Evolutionary conservation across 2,329 filamentous ascomycete genomes (phyloP).

Genomic region (Metarhizium brunneum): DNA sequence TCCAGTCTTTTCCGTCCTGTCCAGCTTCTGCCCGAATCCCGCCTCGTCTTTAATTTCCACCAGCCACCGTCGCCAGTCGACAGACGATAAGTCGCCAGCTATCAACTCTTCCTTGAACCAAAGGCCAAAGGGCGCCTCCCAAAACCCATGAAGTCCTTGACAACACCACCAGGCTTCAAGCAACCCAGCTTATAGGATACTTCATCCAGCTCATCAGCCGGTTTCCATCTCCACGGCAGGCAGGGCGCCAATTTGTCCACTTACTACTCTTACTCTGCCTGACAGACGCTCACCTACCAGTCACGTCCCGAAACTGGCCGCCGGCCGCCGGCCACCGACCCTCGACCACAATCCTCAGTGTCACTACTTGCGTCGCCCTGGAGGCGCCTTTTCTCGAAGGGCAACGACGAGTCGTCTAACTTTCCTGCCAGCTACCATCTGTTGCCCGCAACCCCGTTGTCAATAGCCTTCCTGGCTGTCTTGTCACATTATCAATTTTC

Average conservation of each 20-base stretch:
- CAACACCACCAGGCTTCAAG: background rate
- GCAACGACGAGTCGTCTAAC: slow-evolving; percentile 4
- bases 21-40: background rate
- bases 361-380: slow-evolving; percentile 2
- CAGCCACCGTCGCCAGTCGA: too few species aligned
- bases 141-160: too few species aligned
- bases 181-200: background rate
- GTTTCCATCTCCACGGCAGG: too few species aligned
- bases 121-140: too few species aligned
- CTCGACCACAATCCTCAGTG: background rate
- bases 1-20: slow-evolving; percentile 6
- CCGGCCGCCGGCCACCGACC: background rate
- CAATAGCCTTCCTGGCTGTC: background rate
- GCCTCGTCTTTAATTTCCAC: too few species aligned
- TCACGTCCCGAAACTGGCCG: background rate
- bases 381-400: slow-evolving; percentile 2
- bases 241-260: too few species aligned
- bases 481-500: background rate
- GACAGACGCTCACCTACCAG: too few species aligned
- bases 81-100: too few species aligned
- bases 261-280: too few species aligned
- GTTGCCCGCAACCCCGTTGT: slow-evolving; percentile 1
- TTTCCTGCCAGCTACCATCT: background rate
- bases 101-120: too few species aligned
- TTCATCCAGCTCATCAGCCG: too few species aligned